Conservation (phyloP, 352 stramenopile genomes). For the Thalassiosira livingstoniorum region DNA sequence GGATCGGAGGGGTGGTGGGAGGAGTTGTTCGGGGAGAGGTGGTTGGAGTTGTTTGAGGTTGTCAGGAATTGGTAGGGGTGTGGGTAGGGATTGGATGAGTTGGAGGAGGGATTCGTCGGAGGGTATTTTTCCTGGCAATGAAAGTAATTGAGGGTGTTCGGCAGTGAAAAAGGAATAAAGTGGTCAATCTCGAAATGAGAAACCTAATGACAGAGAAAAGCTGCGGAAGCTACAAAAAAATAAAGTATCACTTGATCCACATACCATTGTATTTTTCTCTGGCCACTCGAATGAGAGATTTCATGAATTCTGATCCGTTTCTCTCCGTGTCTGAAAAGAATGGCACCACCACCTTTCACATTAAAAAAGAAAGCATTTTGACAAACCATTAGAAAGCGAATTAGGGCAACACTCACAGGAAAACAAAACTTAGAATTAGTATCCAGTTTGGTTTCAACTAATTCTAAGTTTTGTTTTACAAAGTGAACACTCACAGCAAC, state of each 20-base stretch:
- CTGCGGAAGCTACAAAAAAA: too few species aligned
- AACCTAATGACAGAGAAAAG: too few species aligned
- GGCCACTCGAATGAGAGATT: slow-evolving; percentile 43
- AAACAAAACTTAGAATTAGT: too few species aligned
- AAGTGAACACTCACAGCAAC: too few species aligned
- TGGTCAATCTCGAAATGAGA: too few species aligned
- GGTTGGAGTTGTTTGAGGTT: slow-evolving; percentile 24
- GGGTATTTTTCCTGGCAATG: slow-evolving; percentile 62
- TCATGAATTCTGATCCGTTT: slow-evolving; percentile 57
- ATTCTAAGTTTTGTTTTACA: too few species aligned
- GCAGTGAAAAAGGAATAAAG: too few species aligned
- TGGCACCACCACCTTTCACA: slow-evolving; percentile 61
- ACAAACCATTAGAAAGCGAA: too few species aligned
- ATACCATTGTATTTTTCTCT: slow-evolving; percentile 63
- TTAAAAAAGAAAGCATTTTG: too few species aligned
- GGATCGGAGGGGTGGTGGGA: slow-evolving; percentile 65
- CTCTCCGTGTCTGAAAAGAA: slow-evolving; percentile 67
- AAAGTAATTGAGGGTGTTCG: too few species aligned
- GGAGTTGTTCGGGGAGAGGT: slow-evolving; percentile 27
- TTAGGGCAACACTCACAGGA: too few species aligned
- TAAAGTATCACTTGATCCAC: background rate
- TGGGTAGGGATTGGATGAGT: slow-evolving; percentile 50
- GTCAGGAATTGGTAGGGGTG: slow-evolving; percentile 26
- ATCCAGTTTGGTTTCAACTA: too few species aligned
- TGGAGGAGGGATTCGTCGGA: slow-evolving; percentile 71